Conservation (phyloP, 176 grass and related monocot genomes). For the Eragrostis nindensis region DNA sequence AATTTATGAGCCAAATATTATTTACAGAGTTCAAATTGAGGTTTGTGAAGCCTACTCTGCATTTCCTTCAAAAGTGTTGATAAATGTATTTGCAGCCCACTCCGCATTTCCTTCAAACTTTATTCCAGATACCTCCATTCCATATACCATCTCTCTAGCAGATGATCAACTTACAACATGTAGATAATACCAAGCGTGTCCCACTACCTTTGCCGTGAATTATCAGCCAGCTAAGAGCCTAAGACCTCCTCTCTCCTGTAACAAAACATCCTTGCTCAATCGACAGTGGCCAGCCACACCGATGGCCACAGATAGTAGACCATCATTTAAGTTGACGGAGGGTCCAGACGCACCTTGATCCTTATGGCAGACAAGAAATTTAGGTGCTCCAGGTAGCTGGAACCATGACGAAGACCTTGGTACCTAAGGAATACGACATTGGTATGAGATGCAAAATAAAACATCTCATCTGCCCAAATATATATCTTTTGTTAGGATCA, state of each 20-base stretch:
- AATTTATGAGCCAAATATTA: too few species aligned
- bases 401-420: conserved; percentile 91
- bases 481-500: neutral
- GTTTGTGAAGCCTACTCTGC: too few species aligned
- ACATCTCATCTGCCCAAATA: neutral
- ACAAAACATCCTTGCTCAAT: conserved; percentile 73
- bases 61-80: too few species aligned
- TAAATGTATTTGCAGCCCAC: too few species aligned
- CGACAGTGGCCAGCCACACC: conserved; percentile 72
- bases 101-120: too few species aligned
- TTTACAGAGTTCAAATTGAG: too few species aligned
- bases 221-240: conserved; percentile 42
- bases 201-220: neutral
- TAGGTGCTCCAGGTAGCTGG: conserved; percentile 94
- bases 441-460: neutral
- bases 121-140: neutral
- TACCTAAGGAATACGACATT: conserved; percentile 55
- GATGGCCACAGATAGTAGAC: conserved; percentile 73
- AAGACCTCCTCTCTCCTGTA: conserved; percentile 76
- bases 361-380: conserved; percentile 77
- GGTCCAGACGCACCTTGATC: conserved; percentile 51
- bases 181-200: neutral
- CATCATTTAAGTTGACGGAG: conserved; percentile 66
- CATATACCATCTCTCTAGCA: neutral
- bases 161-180: neutral